Evolutionary conservation across 441 rosid genomes (phyloP), one percentile per base, ranked within the genome.

Genomic region (Raphanus hybrid): DNA sequence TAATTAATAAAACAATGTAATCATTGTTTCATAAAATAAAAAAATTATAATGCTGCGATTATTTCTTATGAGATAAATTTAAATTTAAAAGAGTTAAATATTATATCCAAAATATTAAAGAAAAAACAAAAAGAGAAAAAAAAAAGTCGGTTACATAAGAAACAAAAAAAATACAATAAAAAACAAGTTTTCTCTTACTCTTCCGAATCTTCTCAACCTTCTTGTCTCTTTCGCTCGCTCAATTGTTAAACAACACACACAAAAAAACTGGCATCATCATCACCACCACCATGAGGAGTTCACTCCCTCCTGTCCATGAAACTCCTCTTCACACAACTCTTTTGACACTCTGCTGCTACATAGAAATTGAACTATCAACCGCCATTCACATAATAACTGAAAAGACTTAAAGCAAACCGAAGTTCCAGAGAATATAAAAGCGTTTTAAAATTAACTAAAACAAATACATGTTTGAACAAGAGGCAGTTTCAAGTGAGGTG

Each of bases 261-360:
- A 20, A 29, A 60, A 63, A 76, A 52, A 18, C 55, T 77, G 81
- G 77, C 73, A 78, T 20, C 23, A 20, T 20, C 23, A 20, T 20
- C 43, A 70, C 1, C 26, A 18, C 26, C 14, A 45, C 18, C 45
- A 57, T 41, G 32, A 29, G 32, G 73, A 75, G 55, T 43, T 64
- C 80, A 12, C 41, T 32, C 29, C 71, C 75, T 58, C 73, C 58
- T 69, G 6, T 67, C 64, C 12, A 54, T 60, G 70, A 76, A n/a
- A 80, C 62, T 64, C 59, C 37, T 52, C 59, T 70, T 75, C 69
- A 59, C 65, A 78, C 14, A 35, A 77, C 64, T 80, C 67, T 52
- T 70, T 45, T 9, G 68, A 43, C n/a, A 64, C 50, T 76, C 91
- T 85, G 71, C 18, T 16, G 18, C 34, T 29, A 5, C 34, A 29